A percentile compares a stretch with the other conserved stretches of the same genome.
Conservation (phyloP, 371 early-diverging fungal genomes). For the Mucor racemosus region DNA sequence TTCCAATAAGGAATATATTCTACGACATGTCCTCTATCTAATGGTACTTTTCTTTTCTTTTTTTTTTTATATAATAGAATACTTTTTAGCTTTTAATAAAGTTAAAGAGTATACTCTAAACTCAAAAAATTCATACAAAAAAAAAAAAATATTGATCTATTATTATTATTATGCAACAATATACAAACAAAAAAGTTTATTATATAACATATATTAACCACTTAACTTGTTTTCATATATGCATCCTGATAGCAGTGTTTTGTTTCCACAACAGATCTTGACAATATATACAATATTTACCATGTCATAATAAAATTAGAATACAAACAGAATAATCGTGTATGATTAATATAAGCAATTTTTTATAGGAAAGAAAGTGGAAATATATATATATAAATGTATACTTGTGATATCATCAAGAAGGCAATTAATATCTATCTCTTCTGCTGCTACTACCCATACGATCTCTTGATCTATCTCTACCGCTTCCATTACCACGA, state of each 20-base stretch:
- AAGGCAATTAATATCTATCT: conserved; percentile 57
- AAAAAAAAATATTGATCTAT: too few species aligned
- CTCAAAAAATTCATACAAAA: neutral
- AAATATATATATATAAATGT: neutral
- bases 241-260: neutral
- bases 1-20: too few species aligned
- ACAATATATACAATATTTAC: neutral
- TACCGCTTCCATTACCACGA: conserved; percentile 43
- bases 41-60: too few species aligned
- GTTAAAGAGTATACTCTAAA: too few species aligned
- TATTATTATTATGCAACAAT: too few species aligned
- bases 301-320: neutral
- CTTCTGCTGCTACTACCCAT: conserved; percentile 48
- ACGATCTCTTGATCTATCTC: conserved; percentile 56
- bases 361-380: conserved; percentile 3
- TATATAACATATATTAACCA: neutral
- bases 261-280: neutral
- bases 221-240: neutral
- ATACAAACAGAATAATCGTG: too few species aligned
- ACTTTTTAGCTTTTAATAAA: too few species aligned
- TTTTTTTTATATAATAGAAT: too few species aligned
- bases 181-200: neutral
- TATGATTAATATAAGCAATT: neutral
- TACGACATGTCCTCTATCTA: too few species aligned
- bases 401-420: neutral